Conservation (phyloP, 345 rosid species). For the Bruguiera sexangula region DNA sequence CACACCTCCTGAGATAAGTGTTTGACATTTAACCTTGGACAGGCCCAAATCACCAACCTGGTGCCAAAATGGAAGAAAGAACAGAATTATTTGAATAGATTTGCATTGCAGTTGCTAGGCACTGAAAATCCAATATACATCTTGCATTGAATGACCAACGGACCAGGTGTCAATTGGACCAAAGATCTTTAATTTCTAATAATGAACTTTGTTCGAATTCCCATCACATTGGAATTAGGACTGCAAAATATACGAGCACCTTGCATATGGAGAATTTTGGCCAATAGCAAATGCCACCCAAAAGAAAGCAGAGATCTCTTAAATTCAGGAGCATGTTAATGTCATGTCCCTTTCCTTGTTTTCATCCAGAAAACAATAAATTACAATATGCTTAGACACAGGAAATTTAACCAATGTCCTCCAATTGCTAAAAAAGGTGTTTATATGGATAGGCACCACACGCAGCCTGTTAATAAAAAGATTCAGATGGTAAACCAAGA, state of each 20-base stretch:
- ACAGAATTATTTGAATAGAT: background rate
- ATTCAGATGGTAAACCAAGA: background rate
- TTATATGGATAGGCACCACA: too few relatives aligned
- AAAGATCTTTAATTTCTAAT: too few relatives aligned
- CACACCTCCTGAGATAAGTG: conserved; percentile 64
- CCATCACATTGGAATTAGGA: too few relatives aligned
- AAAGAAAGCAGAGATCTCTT: background rate
- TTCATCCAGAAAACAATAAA: background rate
- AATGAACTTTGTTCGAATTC: too few relatives aligned
- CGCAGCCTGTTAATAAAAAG: background rate
- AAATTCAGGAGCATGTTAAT: too few relatives aligned
- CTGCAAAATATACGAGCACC: too few relatives aligned
- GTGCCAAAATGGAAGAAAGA: conserved; percentile 13
- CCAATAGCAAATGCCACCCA: too few relatives aligned
- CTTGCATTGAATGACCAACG: too few relatives aligned
- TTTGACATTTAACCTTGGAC: conserved; percentile 62
- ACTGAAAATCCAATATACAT: background rate
- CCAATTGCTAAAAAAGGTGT: background rate
- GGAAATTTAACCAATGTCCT: background rate
- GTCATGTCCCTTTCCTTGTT: too few relatives aligned
- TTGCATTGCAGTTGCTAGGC: background rate
- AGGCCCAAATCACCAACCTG: conserved; percentile 68
- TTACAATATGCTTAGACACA: too few relatives aligned
- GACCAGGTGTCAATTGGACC: too few relatives aligned
- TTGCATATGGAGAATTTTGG: too few relatives aligned